phyloP scores from a whole-genome alignment of 1,284 basidiomycete genomes.

The Ceratobasidium sp. region DNA sequence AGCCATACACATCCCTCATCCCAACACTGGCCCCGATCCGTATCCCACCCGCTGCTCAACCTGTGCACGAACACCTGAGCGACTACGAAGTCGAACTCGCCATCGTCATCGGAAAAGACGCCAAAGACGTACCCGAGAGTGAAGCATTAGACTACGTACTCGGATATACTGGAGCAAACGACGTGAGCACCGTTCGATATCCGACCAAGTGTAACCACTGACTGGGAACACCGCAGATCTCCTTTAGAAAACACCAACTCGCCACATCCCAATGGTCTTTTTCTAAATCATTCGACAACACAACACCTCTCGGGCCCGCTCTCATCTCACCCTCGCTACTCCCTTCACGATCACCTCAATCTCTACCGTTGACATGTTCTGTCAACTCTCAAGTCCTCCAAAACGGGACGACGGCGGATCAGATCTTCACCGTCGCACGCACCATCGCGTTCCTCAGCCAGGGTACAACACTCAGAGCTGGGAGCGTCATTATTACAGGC shows the following conservation, averaged over 20 bases:
- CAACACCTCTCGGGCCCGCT: slow-evolving; percentile 78
- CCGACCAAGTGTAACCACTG: not conserved
- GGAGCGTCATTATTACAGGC: slow-evolving; percentile 82
- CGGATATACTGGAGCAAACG: slow-evolving; percentile 81
- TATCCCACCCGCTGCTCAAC: slow-evolving; percentile 74
- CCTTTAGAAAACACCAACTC: slow-evolving; percentile 80
- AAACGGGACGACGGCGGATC: slow-evolving; percentile 75
- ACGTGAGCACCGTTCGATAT: slow-evolving; percentile 56
- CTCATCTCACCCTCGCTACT: slow-evolving; percentile 71
- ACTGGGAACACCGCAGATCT: slow-evolving; percentile 57
- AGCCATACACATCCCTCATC: slow-evolving; percentile 75
- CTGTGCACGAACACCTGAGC: slow-evolving; percentile 71
- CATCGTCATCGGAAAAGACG: slow-evolving; percentile 81
- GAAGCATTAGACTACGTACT: slow-evolving; percentile 84
- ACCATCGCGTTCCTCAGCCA: slow-evolving; percentile 83
- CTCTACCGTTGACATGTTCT: slow-evolving; percentile 66
- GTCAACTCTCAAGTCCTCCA: slow-evolving; percentile 77
- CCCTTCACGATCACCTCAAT: slow-evolving; percentile 64
- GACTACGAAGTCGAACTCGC: slow-evolving; percentile 92
- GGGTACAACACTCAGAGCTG: slow-evolving; percentile 84
- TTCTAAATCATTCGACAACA: slow-evolving; percentile 83
- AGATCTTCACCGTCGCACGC: slow-evolving; percentile 74
- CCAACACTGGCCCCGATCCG: slow-evolving; percentile 70
- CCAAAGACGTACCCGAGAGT: slow-evolving; percentile 76
- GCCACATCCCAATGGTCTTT: slow-evolving; percentile 82